Evolutionary conservation across 2,329 filamentous ascomycete genomes (phyloP), one percentile per base, ranked within the genome.

Genomic region (Beauveria asiatica): DNA sequence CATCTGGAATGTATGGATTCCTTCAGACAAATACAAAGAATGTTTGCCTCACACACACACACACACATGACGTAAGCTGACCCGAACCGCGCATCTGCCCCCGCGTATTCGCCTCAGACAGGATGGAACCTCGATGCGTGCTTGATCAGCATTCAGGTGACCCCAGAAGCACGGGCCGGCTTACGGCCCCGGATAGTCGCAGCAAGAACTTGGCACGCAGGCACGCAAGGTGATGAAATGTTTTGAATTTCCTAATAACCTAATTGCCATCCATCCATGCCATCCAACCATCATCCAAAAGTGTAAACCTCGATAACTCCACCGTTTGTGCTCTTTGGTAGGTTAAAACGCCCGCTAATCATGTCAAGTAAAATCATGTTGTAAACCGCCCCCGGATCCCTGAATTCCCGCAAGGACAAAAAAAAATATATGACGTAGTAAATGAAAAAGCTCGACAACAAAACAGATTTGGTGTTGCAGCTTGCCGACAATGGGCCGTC

Each of bases 341-440:
- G 17, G 17, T 16, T 16, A 37, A 39, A 48, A 60, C 59, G 59
- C 59, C 59, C 59, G 59, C 59, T 60, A 51, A 55, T 25, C 45
- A 60, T 53, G 30, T 21, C 37, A 59, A 55, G 25, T 4, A 30
- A 30, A 45, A n/a, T 16, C 33, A 44, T 23, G n/a, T 23, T 23
- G 11, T 30, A n/a, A n/a, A 58, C 55, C 21, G 5, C n/a, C 55
- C 5, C 45, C 37, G 23, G 10, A 33, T 44, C 37, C n/a, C 25
- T 11, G n/a, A 13, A 19, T 13, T 5, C 39, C 25, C 27, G 8
- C 8, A 9, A 57, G 1, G 23, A 30, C 33, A 30, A 25, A 25
- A 7, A 25, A 27, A 48, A 39, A 48, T 17, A 13, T 0, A 25
- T 5, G 3, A n/a, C 11, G 9, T 13, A 7, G 33, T 6, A 37